These are phyloP conservation scores for Talaromyces sp. DNA, from an alignment of 2,329 filamentous ascomycete genomes.

Conservation along the genomic window DNA sequence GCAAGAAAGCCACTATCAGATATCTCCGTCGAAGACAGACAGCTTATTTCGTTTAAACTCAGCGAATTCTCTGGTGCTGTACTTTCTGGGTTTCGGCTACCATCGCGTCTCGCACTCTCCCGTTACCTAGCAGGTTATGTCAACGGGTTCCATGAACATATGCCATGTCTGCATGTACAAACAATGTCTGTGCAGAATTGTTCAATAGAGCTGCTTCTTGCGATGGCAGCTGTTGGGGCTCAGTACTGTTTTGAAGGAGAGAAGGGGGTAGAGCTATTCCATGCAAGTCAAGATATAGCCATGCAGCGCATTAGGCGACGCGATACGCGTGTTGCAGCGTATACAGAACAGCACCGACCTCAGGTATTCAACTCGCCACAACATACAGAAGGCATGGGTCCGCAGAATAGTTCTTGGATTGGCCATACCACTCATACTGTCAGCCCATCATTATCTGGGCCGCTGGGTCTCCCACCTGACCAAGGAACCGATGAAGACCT, in stretches of 20 bases:
- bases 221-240: conserved; percentile 20
- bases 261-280: conserved; percentile 18
- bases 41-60: conserved; percentile 18
- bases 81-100: conserved; percentile 16
- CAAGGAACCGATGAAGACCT: conserved; percentile 13
- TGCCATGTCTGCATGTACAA: conserved; percentile 19
- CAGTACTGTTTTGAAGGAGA: conserved; percentile 19
- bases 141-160: conserved; percentile 21
- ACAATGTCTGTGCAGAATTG: conserved; percentile 14
- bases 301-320: conserved; percentile 17
- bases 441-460: conserved; percentile 14
- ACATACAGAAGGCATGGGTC: neutral
- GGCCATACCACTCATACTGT: neutral
- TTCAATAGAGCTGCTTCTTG: conserved; percentile 17
- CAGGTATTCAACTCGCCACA: neutral
- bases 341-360: conserved; percentile 5
- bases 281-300: conserved; percentile 17
- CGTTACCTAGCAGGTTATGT: conserved; percentile 20
- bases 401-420: neutral
- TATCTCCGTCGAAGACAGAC: conserved; percentile 28
- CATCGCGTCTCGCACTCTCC: conserved; percentile 19
- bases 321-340: conserved; percentile 13
- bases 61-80: conserved; percentile 15
- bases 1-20: conserved; percentile 24
- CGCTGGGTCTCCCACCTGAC: conserved; percentile 13